Evolutionary conservation across 495 filamentous ascomycete species (phyloP).

Genomic region (Penicillium canescens): DNA sequence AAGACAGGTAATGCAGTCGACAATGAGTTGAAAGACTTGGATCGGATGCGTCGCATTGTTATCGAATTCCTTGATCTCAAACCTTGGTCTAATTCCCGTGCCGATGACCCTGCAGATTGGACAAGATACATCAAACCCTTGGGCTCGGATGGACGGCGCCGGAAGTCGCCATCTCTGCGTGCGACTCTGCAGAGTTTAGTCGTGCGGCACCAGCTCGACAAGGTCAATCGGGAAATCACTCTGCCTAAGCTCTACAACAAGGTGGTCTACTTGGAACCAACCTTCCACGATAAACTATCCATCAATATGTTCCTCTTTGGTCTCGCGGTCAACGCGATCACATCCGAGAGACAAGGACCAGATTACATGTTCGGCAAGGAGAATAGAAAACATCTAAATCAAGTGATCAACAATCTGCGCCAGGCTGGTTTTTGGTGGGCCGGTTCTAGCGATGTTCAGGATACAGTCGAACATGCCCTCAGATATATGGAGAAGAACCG

Average conservation of each 20-base stretch:
- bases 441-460: conserved; percentile 68
- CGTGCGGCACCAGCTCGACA: conserved; percentile 72
- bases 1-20: conserved; percentile 38
- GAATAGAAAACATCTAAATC: conserved; percentile 62
- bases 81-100: conserved; percentile 67
- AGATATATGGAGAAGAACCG: conserved; percentile 60
- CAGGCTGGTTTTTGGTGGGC: conserved; percentile 92
- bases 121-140: conserved; percentile 71
- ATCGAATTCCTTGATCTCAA: conserved; percentile 69
- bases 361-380: conserved; percentile 88
- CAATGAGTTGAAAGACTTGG: conserved; percentile 70
- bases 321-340: conserved; percentile 82
- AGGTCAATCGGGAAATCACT: conserved; percentile 62
- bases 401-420: conserved; percentile 74
- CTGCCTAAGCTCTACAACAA: conserved; percentile 72
- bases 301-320: conserved; percentile 83
- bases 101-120: conserved; percentile 63
- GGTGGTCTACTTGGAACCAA: conserved; percentile 73
- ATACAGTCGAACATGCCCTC: conserved; percentile 60
- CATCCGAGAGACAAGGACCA: conserved; percentile 77
- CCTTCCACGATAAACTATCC: conserved; percentile 78
- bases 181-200: conserved; percentile 74
- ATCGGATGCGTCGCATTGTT: conserved; percentile 69
- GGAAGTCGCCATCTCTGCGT: conserved; percentile 63
- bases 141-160: conserved; percentile 49